Percentiles rank a stretch among this genome's conserved stretches.
Conservation (phyloP, 768 basidiomycete species). For the Psilocybe sp. region DNA sequence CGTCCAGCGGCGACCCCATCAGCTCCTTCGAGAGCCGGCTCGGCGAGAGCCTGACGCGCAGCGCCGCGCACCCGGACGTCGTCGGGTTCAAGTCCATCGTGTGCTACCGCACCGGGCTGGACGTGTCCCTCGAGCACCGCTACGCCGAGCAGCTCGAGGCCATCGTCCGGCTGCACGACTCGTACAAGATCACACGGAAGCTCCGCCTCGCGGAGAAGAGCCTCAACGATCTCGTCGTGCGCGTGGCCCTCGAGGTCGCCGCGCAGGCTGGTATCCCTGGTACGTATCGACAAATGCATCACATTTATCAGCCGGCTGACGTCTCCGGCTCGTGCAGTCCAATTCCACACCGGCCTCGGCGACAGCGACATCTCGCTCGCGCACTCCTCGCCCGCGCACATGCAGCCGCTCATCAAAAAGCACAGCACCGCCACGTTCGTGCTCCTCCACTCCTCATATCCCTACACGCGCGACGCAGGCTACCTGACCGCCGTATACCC, state of each 20-base stretch:
- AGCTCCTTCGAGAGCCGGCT: slow-evolving; percentile 35
- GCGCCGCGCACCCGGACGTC: slow-evolving; percentile 45
- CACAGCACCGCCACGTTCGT: slow-evolving; percentile 61
- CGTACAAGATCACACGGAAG: slow-evolving; percentile 31
- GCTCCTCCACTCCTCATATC: slow-evolving; percentile 75
- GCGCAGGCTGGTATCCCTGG: slow-evolving; percentile 57
- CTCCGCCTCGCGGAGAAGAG: slow-evolving; percentile 58
- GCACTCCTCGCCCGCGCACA: slow-evolving; percentile 57
- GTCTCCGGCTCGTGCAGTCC: slow-evolving; percentile 45
- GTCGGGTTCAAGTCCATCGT: slow-evolving; percentile 74
- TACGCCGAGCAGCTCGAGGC: slow-evolving; percentile 25
- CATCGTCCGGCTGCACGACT: slow-evolving; percentile 28
- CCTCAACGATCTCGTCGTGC: slow-evolving; percentile 68
- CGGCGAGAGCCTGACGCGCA: slow-evolving; percentile 27
- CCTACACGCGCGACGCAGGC: slow-evolving; percentile 74
- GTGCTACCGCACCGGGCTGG: slow-evolving; percentile 76
- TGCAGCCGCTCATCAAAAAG: slow-evolving; percentile 67
- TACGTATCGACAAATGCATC: slow-evolving; percentile 21
- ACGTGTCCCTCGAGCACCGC: slow-evolving; percentile 35
- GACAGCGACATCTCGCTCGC: slow-evolving; percentile 65
- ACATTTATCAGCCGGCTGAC: background rate
- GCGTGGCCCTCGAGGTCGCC: slow-evolving; percentile 50
- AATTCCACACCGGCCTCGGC: slow-evolving; percentile 83
- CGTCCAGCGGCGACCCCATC: slow-evolving; percentile 8
- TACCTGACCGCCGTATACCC: slow-evolving; percentile 70